These are phyloP conservation scores for Aureobasidium sp. DNA, from an alignment of 2,329 filamentous ascomycete genomes.

Conservation along the genomic window DNA sequence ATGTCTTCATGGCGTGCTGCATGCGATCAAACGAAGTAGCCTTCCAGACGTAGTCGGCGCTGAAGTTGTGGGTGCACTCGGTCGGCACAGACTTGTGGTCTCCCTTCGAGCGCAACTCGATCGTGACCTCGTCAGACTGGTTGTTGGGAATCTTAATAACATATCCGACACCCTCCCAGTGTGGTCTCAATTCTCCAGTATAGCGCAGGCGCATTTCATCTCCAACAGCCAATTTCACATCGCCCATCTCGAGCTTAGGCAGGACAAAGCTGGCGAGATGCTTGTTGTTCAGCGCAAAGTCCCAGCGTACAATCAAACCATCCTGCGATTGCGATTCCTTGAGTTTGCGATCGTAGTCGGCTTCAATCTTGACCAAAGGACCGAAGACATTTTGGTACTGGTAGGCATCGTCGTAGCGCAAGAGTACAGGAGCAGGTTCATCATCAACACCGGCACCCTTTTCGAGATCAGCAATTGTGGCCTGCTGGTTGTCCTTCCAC, in stretches of 20 bases:
- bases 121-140: constrained; percentile 92
- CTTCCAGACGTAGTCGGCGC: constrained; percentile 98
- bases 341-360: constrained; percentile 96
- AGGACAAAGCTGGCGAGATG: constrained; percentile 91
- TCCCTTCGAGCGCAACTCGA: constrained; percentile 87
- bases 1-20: constrained; percentile 99
- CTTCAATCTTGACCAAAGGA: constrained; percentile 96
- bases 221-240: constrained; percentile 94
- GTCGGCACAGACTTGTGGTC: constrained; percentile 95
- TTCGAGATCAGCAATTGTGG: constrained; percentile 84
- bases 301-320: constrained; percentile 88
- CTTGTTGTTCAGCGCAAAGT: constrained; percentile 93
- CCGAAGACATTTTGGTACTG: constrained; percentile 99
- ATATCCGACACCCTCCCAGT: constrained; percentile 97
- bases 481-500: constrained; percentile 91
- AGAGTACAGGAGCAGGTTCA: constrained; percentile 82
- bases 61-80: constrained; percentile 96
- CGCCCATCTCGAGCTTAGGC: constrained; percentile 92
- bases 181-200: constrained; percentile 80
- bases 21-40: constrained; percentile 98
- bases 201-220: constrained; percentile 98
- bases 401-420: constrained; percentile 94
- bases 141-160: constrained; percentile 99
- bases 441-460: constrained; percentile 89
- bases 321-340: constrained; percentile 98